Conservation (phyloP, 257 asterid genomes). For the Apocynum venetum region DNA sequence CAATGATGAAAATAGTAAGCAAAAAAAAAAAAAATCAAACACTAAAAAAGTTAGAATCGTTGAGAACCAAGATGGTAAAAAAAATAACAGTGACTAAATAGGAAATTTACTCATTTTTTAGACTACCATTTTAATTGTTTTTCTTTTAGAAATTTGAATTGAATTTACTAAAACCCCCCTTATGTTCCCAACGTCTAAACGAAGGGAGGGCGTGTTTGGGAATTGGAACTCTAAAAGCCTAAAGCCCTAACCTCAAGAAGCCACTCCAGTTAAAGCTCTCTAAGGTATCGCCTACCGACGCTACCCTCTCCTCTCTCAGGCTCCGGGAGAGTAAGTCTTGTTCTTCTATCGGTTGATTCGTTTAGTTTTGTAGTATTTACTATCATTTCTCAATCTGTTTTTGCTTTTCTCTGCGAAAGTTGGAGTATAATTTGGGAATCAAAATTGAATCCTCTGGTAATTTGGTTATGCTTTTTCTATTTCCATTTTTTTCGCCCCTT, state of each 20-base stretch:
- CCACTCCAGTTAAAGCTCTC: background rate
- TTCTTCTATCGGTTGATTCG: background rate
- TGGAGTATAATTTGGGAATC: background rate
- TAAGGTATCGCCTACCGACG: background rate
- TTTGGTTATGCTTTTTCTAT: background rate
- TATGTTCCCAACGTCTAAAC: too few relatives aligned
- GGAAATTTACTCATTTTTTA: too few relatives aligned
- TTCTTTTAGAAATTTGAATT: background rate
- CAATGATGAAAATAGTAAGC: too few relatives aligned
- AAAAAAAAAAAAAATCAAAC: too few relatives aligned
- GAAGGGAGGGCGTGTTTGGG: background rate
- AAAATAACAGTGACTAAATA: too few relatives aligned
- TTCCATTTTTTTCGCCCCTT: background rate
- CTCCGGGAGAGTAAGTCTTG: background rate
- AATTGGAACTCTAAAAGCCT: background rate
- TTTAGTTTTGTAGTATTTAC: background rate
- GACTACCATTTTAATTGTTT: too few relatives aligned
- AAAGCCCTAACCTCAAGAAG: conserved; percentile 5
- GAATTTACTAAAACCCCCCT: too few relatives aligned
- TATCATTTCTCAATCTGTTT: background rate
- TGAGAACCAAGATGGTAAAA: too few relatives aligned
- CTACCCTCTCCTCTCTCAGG: background rate
- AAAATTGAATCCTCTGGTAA: background rate
- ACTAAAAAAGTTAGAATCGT: too few relatives aligned
- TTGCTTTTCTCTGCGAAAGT: background rate